Base-by-base conservation (phyloP, 805 yeast species). In the Dipodascus geniculatus region DNA sequence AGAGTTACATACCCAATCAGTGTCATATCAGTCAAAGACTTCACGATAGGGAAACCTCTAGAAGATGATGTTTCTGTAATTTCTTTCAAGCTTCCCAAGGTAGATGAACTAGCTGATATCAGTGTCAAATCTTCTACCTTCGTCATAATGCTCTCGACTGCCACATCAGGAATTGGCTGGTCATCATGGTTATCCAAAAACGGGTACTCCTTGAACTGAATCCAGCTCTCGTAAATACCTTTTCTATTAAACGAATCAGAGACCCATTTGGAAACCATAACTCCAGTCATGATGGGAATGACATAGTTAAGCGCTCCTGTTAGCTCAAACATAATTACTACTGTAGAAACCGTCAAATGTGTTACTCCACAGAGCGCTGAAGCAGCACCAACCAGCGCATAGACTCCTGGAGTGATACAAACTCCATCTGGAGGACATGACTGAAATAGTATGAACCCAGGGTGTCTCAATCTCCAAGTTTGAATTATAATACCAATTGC, bases 351-450 rank as follows among this genome's bases (percentile, higher is more conserved):
- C 2, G 90, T 86, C 69, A 87, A 77, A 58, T 87, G 80, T 2
- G 96, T 86, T 16, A 83, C 80, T 2, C 95, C 95, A 0, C 93
- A 80, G 59, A 87, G 72, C 53, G 86, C 84, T 0, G 95, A 76
- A 0, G 89, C 95, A 0, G 95, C 88, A 0, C 96, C 96, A 22
- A 88, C 87, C 8, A 87, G 84, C 0, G 95, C 95, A 63, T 87
- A 88, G 0, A 90, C 87, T 0, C 93, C 90, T 0, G 95, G 95
- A 1, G 89, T 83, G 8, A 87, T 81, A 60, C 93, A 81, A 54
- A 72, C 62, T 17, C 66, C 69, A 49, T 75, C 77, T 1, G 71
- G 71, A 31, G 76, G 70, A 48, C 82, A 75, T 8, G 66, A 63
- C 14, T 60, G 23, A 52, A 74, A 74, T 31, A 69, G 52, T 2